Conservation (phyloP, 352 stramenopile species). For the Phytopythium delawarense region DNA sequence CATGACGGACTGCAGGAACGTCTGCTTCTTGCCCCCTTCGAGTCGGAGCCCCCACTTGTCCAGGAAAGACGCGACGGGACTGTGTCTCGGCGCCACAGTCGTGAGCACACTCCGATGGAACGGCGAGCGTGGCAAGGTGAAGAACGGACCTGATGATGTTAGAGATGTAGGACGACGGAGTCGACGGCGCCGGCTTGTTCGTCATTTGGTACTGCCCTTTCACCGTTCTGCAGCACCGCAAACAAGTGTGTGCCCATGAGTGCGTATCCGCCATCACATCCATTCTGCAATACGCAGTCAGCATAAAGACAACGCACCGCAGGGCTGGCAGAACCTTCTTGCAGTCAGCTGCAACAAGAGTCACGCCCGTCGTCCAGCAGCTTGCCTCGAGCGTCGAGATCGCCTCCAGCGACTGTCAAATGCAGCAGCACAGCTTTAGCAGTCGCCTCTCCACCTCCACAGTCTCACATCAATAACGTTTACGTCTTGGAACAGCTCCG, state of each 20-base stretch:
- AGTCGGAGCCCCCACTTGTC: constrained; percentile 68
- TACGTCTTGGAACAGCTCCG: constrained; percentile 45
- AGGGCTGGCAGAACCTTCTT: constrained; percentile 85
- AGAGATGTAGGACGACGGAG: constrained; percentile 64
- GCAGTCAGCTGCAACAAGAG: constrained; percentile 67
- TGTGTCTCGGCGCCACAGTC: constrained; percentile 15
- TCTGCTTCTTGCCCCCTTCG: constrained; percentile 23
- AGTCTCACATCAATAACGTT: neutral
- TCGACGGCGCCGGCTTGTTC: constrained; percentile 75
- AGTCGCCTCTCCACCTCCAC: too few species aligned
- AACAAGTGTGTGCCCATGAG: neutral
- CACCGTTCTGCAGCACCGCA: constrained; percentile 40
- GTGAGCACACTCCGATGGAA: neutral
- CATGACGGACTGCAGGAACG: constrained; percentile 53
- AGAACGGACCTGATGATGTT: constrained; percentile 61
- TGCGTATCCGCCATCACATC: neutral
- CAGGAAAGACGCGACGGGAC: constrained; percentile 70
- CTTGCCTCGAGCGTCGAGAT: constrained; percentile 40
- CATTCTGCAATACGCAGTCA: neutral
- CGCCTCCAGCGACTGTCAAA: constrained; percentile 29
- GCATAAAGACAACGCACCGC: constrained; percentile 27
- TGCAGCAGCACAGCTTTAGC: neutral
- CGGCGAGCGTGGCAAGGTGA: neutral
- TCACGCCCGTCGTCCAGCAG: constrained; percentile 64
- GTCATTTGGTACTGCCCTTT: constrained; percentile 90